Evolutionary conservation across 2,329 filamentous ascomycete species (phyloP).

Genomic region (Neurospora crassa): DNA sequence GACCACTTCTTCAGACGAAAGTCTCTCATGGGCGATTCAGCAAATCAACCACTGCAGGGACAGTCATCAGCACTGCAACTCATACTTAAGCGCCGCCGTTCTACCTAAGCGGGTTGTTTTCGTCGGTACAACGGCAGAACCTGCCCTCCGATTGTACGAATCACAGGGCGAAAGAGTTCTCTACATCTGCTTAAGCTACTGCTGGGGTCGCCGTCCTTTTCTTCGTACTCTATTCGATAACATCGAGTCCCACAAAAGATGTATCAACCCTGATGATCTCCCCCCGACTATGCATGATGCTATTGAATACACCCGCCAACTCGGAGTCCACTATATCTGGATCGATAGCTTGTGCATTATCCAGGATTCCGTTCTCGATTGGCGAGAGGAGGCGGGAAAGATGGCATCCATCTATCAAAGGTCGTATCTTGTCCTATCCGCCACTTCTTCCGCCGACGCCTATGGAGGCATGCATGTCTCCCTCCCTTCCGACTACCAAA

Average conservation of each 20-base stretch:
- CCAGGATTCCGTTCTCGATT: conserved; percentile 16
- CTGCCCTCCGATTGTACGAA: conserved; percentile 7
- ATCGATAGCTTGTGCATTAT: conserved; percentile 20
- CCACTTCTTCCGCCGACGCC: conserved; percentile 7
- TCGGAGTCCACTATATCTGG: conserved; percentile 17
- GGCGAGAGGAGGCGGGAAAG: conserved; percentile 9
- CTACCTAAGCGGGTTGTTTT: conserved; percentile 10
- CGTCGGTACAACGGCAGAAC: neutral
- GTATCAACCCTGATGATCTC: conserved; percentile 8
- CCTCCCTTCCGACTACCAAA: neutral
- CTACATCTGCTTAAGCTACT: conserved; percentile 14
- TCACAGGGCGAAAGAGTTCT: neutral
- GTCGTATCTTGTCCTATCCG: conserved; percentile 8
- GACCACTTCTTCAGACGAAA: conserved; percentile 3
- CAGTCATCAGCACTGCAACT: conserved; percentile 3
- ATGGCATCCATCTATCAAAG: conserved; percentile 15
- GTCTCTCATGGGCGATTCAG: conserved; percentile 6
- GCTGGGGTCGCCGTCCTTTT: conserved; percentile 13
- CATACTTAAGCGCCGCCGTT: neutral
- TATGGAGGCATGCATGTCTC: conserved; percentile 6
- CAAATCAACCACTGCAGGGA: conserved; percentile 5
- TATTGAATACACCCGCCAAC: conserved; percentile 9
- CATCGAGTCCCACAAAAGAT: conserved; percentile 3
- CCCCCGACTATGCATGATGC: conserved; percentile 15
- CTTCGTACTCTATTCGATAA: conserved; percentile 8